Percentiles rank a stretch among this genome's conserved stretches.
phyloP scores from a whole-genome alignment of 2,329 filamentous ascomycete genomes.

The Diaporthe vexans region DNA sequence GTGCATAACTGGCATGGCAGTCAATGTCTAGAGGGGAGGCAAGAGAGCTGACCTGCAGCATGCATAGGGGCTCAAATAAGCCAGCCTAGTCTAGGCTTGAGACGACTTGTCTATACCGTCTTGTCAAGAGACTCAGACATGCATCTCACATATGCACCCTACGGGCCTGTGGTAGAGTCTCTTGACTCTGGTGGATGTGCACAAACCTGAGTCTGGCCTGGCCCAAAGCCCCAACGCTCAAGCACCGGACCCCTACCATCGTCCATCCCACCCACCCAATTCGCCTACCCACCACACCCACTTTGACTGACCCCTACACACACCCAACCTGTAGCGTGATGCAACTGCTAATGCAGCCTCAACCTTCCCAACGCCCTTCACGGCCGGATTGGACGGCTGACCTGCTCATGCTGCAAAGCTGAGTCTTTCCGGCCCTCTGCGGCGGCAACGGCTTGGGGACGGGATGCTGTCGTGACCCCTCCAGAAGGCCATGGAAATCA shows the following conservation, averaged over 20 bases:
- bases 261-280: background rate
- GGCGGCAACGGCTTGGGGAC: slow-evolving; percentile 25
- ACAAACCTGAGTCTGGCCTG: slow-evolving; percentile 23
- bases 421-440: slow-evolving; percentile 22
- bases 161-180: background rate
- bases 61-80: slow-evolving; percentile 12
- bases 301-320: background rate
- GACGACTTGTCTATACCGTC: background rate
- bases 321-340: slow-evolving; percentile 29
- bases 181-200: slow-evolving; percentile 19
- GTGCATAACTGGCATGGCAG: slow-evolving; percentile 13
- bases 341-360: slow-evolving; percentile 37
- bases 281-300: background rate
- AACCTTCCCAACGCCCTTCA: slow-evolving; percentile 22
- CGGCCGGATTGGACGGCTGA: slow-evolving; percentile 35
- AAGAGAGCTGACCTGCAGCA: background rate
- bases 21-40: background rate
- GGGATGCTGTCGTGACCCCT: slow-evolving; percentile 20
- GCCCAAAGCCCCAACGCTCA: slow-evolving; percentile 17
- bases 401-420: slow-evolving; percentile 32
- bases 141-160: slow-evolving; percentile 21
- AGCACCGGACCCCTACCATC: background rate
- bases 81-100: background rate
- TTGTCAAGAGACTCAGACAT: slow-evolving; percentile 34
- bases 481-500: slow-evolving; percentile 15